Conservation (phyloP, 2,329 filamentous ascomycete genomes). For the Camptophora hylomeconis region DNA sequence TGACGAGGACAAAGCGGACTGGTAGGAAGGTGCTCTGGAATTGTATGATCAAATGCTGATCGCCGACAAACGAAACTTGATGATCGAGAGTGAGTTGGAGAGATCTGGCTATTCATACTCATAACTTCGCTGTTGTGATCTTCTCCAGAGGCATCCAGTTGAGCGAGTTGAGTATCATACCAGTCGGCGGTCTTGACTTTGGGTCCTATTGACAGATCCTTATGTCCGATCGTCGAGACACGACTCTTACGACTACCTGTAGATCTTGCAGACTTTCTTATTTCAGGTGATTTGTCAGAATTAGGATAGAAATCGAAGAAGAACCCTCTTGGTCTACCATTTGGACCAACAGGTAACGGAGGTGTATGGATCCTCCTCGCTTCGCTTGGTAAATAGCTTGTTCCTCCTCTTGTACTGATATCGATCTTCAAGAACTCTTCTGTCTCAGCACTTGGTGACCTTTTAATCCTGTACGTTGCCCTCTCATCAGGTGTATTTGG, state of each 20-base stretch:
- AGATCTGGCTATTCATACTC: background rate
- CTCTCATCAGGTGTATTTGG: slow-evolving; percentile 14
- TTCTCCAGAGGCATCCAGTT: slow-evolving; percentile 7
- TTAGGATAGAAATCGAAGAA: slow-evolving; percentile 18
- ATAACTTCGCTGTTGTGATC: background rate
- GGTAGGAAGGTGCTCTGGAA: slow-evolving; percentile 17
- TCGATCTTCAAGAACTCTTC: slow-evolving; percentile 18
- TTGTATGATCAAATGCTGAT: slow-evolving; percentile 11
- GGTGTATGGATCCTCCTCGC: slow-evolving; percentile 18
- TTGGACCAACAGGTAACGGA: slow-evolving; percentile 10
- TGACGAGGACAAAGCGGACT: slow-evolving; percentile 18
- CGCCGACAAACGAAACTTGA: slow-evolving; percentile 1
- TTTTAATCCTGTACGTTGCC: slow-evolving; percentile 17
- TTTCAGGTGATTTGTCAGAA: no score
- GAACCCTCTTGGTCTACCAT: slow-evolving; percentile 12
- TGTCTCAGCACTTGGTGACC: slow-evolving; percentile 15
- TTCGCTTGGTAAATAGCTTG: slow-evolving; percentile 18
- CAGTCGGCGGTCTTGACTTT: slow-evolving; percentile 12
- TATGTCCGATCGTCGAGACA: background rate
- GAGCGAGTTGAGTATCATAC: slow-evolving; percentile 15
- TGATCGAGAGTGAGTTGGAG: no score
- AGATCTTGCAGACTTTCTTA: no score
- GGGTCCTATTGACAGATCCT: background rate
- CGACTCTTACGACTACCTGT: background rate
- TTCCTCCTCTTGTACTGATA: slow-evolving; percentile 16